Conservation (phyloP, 495 filamentous ascomycete genomes). For the Sphaerosporella brunnea region DNA sequence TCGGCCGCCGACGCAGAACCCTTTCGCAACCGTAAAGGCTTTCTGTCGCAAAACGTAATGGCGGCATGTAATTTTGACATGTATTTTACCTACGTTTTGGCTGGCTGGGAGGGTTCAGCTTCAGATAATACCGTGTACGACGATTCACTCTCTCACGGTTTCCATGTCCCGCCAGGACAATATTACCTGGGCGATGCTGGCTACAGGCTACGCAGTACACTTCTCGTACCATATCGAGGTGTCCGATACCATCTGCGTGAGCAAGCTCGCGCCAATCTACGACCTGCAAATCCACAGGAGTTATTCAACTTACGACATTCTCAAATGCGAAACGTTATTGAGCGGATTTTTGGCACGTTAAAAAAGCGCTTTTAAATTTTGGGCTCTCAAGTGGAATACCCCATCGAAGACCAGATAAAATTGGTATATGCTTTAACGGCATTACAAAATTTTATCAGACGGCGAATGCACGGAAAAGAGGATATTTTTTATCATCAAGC, state of each 20-base stretch:
- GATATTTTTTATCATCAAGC: too few relatives aligned
- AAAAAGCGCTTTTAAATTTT: constrained; percentile 9
- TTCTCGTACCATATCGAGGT: constrained; percentile 9
- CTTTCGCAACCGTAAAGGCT: constrained; percentile 7
- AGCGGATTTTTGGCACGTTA: constrained; percentile 10
- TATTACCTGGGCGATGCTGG: constrained; percentile 12
- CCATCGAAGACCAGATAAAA: constrained; percentile 1
- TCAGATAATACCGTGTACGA: constrained; percentile 8
- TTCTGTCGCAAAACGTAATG: constrained; percentile 10
- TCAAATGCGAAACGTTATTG: constrained; percentile 4
- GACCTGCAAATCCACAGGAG: not conserved
- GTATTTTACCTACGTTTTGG: constrained; percentile 8
- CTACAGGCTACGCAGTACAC: not conserved
- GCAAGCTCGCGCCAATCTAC: not conserved
- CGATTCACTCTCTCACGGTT: constrained; percentile 2
- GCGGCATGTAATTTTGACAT: constrained; percentile 7
- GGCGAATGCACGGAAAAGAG: too few relatives aligned
- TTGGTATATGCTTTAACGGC: not conserved
- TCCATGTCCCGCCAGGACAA: not conserved
- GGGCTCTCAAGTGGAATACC: not conserved
- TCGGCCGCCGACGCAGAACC: not conserved
- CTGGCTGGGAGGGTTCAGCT: constrained; percentile 5
- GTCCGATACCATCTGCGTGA: constrained; percentile 12
- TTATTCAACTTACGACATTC: constrained; percentile 13
- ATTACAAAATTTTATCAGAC: constrained; percentile 5